These are phyloP conservation scores for Zalaria obscura DNA, from an alignment of 2,329 filamentous ascomycete species.

Conservation along the genomic window DNA sequence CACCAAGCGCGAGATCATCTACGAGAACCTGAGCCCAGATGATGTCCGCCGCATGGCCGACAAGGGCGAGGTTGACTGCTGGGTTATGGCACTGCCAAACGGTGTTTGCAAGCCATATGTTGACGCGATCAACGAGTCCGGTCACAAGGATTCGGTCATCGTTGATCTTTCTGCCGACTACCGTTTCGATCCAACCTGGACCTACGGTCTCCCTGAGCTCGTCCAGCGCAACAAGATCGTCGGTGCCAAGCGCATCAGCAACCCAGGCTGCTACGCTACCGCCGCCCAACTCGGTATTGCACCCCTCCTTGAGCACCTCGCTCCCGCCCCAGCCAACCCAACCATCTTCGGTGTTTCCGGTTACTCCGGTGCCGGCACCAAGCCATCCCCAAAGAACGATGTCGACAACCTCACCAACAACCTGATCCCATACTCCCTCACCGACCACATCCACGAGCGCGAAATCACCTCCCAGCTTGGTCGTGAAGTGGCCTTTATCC, in stretches of 20 bases:
- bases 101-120: slow-evolving; percentile 89
- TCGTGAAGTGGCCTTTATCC: slow-evolving; percentile 65
- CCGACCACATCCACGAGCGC: slow-evolving; percentile 86
- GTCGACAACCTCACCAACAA: slow-evolving; percentile 71
- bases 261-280: slow-evolving; percentile 92
- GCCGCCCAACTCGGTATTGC: slow-evolving; percentile 82
- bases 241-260: slow-evolving; percentile 68
- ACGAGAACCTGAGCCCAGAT: slow-evolving; percentile 78
- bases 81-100: slow-evolving; percentile 95
- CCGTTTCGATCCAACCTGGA: slow-evolving; percentile 74
- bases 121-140: slow-evolving; percentile 66
- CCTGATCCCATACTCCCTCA: slow-evolving; percentile 79
- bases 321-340: slow-evolving; percentile 46
- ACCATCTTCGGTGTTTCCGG: slow-evolving; percentile 84
- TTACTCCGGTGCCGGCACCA: slow-evolving; percentile 90
- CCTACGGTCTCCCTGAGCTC: slow-evolving; percentile 81
- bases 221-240: slow-evolving; percentile 63
- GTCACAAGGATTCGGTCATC: slow-evolving; percentile 57
- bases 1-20: slow-evolving; percentile 78
- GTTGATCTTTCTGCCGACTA: slow-evolving; percentile 96
- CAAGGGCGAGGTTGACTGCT: slow-evolving; percentile 77
- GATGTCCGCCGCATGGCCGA: slow-evolving; percentile 77
- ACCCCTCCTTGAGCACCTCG: slow-evolving; percentile 64
- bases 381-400: slow-evolving; percentile 89
- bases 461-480: slow-evolving; percentile 76